Conservation (phyloP, 108 stramenopile genomes). For the Conticribra guillardii region DNA sequence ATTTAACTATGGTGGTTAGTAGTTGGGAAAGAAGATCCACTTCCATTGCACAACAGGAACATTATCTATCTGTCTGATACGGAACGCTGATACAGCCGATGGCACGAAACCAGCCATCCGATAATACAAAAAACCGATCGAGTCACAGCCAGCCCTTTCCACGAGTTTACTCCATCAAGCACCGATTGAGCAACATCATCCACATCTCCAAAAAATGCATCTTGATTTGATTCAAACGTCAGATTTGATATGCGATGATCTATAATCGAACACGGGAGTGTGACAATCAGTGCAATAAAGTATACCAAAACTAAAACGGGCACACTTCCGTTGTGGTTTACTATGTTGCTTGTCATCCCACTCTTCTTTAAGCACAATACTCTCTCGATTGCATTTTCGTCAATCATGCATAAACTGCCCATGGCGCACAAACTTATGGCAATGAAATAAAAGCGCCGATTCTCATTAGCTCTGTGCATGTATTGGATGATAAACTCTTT, state of each 20-base stretch:
- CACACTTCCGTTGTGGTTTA: too few species aligned
- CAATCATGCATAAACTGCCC: conserved; percentile 13
- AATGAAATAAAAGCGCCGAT: conserved; percentile 3
- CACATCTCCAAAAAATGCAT: too few species aligned
- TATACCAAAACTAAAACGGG: background rate
- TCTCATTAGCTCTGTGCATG: conserved; percentile 3
- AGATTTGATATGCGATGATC: background rate
- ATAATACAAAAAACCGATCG: background rate
- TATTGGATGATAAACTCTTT: background rate
- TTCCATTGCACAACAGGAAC: background rate
- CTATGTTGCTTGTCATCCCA: background rate
- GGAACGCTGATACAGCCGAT: background rate
- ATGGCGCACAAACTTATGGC: background rate
- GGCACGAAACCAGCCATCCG: conserved; percentile 3
- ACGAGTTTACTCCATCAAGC: background rate
- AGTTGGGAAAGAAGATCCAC: too few species aligned
- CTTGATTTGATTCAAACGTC: too few species aligned
- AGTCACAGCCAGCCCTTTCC: background rate
- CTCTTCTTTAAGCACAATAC: background rate
- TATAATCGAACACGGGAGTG: background rate
- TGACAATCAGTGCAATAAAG: conserved; percentile 1
- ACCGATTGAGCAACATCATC: background rate
- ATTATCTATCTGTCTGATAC: background rate
- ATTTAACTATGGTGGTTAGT: too few species aligned
- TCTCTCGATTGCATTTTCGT: background rate